Evolutionary conservation across 2,329 filamentous ascomycete species (phyloP).

Genomic region (Calonectria crousiana): DNA sequence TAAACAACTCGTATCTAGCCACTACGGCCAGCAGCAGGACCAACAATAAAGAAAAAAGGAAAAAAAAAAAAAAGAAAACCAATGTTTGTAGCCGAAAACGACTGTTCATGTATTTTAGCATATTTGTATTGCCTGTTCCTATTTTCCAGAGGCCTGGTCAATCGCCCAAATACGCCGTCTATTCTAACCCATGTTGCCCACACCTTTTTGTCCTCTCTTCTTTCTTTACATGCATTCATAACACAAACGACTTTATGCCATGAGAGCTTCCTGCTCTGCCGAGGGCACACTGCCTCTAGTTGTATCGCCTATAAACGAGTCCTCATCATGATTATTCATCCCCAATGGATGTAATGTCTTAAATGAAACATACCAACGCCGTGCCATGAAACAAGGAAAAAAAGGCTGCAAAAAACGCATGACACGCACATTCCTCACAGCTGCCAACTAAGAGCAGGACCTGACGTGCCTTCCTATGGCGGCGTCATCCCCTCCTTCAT

Average conservation of each 20-base stretch:
- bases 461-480: slow-evolving; percentile 45
- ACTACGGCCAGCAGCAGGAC: background rate
- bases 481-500: slow-evolving; percentile 55
- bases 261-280: background rate
- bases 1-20: background rate
- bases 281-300: background rate
- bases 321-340: background rate
- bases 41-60: too few relatives aligned
- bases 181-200: slow-evolving; percentile 5
- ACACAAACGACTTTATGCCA: background rate
- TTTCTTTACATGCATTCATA: slow-evolving; percentile 5
- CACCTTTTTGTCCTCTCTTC: slow-evolving; percentile 2
- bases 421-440: background rate
- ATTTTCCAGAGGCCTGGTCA: background rate
- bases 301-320: background rate
- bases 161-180: slow-evolving; percentile 5
- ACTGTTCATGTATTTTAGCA: background rate
- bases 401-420: background rate
- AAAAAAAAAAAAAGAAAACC: too few relatives aligned
- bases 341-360: background rate
- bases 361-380: slow-evolving; percentile 4
- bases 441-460: background rate
- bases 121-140: background rate
- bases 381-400: slow-evolving; percentile 10
- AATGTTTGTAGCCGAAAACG: background rate